These are phyloP conservation scores for Termitomyces sp. DNA, from an alignment of 1,284 basidiomycete species.

Conservation along the genomic window DNA sequence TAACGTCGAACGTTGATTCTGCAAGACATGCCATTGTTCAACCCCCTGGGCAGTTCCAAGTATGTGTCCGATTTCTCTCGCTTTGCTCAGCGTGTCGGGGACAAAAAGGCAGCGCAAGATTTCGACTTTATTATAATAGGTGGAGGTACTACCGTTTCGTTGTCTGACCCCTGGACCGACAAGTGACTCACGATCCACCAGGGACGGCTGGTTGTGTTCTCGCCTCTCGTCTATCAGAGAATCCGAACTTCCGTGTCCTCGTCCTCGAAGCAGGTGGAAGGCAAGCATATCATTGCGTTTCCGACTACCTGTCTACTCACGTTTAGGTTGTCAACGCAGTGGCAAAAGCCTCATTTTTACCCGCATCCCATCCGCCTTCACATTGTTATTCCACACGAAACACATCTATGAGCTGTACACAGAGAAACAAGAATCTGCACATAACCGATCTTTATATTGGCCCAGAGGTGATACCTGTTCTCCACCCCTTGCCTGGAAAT, in stretches of 20 bases:
- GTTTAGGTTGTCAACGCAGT: conserved; percentile 24
- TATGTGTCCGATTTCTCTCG: conserved; percentile 18
- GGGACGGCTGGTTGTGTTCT: conserved; percentile 67
- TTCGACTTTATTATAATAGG: conserved; percentile 61
- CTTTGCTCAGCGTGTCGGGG: conserved; percentile 14
- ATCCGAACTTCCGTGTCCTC: conserved; percentile 50
- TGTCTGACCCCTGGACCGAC: neutral
- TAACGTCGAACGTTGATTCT: neutral
- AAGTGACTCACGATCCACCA: conserved; percentile 20
- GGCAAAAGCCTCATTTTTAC: conserved; percentile 34
- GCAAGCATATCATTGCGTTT: conserved; percentile 26
- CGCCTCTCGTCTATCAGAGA: conserved; percentile 58
- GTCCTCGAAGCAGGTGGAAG: conserved; percentile 64
- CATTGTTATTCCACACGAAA: conserved; percentile 37
- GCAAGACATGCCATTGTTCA: conserved; percentile 3
- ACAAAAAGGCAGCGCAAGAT: conserved; percentile 24
- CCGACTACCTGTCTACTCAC: neutral
- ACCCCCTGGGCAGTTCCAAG: conserved; percentile 3
- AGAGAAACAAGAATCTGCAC: conserved; percentile 47
- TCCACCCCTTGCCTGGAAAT: neutral
- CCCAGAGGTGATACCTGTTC: conserved; percentile 45
- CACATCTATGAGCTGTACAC: conserved; percentile 53
- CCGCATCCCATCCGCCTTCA: conserved; percentile 39
- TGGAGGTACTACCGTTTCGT: conserved; percentile 40
- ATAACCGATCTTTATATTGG: conserved; percentile 46